A percentile compares a stretch with the other conserved stretches of the same genome.
Evolutionary conservation across 805 yeast species (phyloP).

Genomic region (Yarrowia sp.): DNA sequence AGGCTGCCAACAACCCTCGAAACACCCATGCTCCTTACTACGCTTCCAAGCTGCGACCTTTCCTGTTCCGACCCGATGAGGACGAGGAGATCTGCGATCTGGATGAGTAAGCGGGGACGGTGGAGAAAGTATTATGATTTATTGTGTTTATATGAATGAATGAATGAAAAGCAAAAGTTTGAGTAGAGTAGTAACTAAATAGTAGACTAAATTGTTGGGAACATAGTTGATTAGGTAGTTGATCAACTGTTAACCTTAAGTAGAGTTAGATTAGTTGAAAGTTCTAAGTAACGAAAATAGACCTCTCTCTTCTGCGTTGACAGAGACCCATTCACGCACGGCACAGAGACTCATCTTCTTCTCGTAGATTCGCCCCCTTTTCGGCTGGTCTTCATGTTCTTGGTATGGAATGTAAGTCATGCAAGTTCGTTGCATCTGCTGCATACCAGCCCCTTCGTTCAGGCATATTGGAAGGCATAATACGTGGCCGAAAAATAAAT

Average conservation of each 20-base stretch:
- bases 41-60: conserved; percentile 50
- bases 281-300: too few species aligned
- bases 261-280: too few species aligned
- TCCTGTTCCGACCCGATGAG: conserved; percentile 44
- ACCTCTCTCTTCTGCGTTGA: too few species aligned
- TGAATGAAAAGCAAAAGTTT: too few species aligned
- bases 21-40: conserved; percentile 64
- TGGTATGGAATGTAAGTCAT: neutral
- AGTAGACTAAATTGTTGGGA: neutral
- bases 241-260: too few species aligned
- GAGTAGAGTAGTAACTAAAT: too few species aligned
- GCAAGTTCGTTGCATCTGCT: neutral
- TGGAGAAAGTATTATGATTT: neutral
- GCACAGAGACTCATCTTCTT: too few species aligned
- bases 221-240: too few species aligned
- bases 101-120: conserved; percentile 10
- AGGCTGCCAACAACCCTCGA: conserved; percentile 58
- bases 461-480: neutral
- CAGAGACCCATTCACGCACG: too few species aligned
- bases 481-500: neutral
- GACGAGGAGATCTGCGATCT: conserved; percentile 41
- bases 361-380: too few species aligned
- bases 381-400: neutral
- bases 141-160: neutral
- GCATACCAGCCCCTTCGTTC: neutral